A percentile compares a stretch with the other conserved stretches of the same genome.
phyloP scores from a whole-genome alignment of 768 basidiomycete genomes.

The Pleurotus eryngii region DNA sequence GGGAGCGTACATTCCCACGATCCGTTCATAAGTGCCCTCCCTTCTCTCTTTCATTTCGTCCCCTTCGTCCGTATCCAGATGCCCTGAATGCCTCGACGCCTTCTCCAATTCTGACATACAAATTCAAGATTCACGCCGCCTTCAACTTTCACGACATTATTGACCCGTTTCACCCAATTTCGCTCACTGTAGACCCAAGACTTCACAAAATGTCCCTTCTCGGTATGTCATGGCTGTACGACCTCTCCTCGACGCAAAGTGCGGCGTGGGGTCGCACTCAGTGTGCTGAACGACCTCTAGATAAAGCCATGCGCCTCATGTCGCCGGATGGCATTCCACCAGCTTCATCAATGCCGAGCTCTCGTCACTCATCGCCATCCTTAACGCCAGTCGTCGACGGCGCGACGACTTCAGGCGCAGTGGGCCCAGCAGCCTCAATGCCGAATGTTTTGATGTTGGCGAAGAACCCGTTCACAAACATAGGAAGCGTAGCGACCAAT shows the following conservation, averaged over 20 bases:
- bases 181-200: background rate
- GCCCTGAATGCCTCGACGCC: background rate
- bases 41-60: constrained; percentile 7
- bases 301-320: constrained; percentile 1
- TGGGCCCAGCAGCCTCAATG: background rate
- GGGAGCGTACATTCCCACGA: constrained; percentile 1
- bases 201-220: constrained; percentile 1
- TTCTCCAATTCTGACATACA: background rate
- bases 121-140: background rate
- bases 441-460: no score
- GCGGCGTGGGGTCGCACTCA: no score
- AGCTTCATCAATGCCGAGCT: constrained; percentile 1
- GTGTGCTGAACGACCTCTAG: background rate
- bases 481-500: background rate
- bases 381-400: background rate
- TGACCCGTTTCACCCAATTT: background rate
- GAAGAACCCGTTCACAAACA: background rate
- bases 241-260: background rate
- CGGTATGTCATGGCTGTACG: constrained; percentile 5
- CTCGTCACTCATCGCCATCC: constrained; percentile 3
- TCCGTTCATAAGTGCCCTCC: constrained; percentile 2
- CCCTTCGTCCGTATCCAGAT: constrained; percentile 5
- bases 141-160: background rate
- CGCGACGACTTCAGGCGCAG: background rate
- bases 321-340: background rate